Evolutionary conservation across 306 rosid genomes (phyloP), one percentile per base, ranked within the genome.

Genomic region (Albizia julibrissin): DNA sequence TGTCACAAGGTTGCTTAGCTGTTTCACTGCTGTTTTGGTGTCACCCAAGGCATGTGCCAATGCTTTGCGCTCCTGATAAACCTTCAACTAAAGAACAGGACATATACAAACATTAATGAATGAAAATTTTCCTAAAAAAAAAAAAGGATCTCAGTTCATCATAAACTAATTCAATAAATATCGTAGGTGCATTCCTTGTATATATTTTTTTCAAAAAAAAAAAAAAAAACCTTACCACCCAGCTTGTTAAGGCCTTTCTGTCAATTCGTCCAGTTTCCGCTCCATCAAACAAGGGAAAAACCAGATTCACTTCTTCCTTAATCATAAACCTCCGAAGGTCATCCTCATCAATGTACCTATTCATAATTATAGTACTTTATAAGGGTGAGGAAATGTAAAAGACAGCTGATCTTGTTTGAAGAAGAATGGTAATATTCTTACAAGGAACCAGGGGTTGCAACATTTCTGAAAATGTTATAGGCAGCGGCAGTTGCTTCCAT

Each of bases 401-500:
- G 10, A 72, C 1, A 69, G 49, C 34, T 21, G 73, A 42, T 68
- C 14, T 34, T 37, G 6, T 68, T 68, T 65, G 10, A 44, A 80
- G 42, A 67, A 34, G 58, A 34, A 34, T 72, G 74, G 67, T 49
- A 50, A 56, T 78, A 56, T 82, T 77, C 97, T 89, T 89, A 93
- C 99, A 79, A 85, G 90, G 87, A 86, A 76, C 84, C 89, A 24
- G 83, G 87, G 70, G 47, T 76, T 47, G 93, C 96, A 24, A 95
- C 91, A 74, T 93, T 95, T 69, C 75, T 79, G 88, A 95, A 93
- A 80, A 95, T 90, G 81, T 84, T 54, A 84, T 83, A 87, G 76
- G 97, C 97, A 3, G 98, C 97, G 34, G 88, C 91, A 66, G 84
- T 88, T 72, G 99, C 98, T 84, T 95, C 96, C 98, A 92, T 92